Evolutionary conservation across 2,329 filamentous ascomycete genomes (phyloP).

Genomic region (Tolypocladium sp.): DNA sequence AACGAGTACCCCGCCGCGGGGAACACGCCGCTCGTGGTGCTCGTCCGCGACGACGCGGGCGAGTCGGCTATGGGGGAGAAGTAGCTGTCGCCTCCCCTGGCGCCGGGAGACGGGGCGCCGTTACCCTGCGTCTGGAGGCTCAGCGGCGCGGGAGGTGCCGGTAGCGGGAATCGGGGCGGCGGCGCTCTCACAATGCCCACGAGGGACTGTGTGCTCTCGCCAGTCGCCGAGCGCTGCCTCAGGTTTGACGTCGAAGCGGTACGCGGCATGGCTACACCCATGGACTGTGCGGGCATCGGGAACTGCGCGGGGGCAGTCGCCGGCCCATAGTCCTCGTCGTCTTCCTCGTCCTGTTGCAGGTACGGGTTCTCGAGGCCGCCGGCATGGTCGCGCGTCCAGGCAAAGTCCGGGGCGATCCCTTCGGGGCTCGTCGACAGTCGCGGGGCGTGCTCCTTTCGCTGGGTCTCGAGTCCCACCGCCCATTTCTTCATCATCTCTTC

Average conservation of each 20-base stretch:
- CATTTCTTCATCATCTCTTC: conserved; percentile 93
- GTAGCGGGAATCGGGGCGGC: conserved; percentile 64
- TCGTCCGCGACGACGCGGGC: conserved; percentile 66
- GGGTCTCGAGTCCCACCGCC: conserved; percentile 68
- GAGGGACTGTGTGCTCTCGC: conserved; percentile 55
- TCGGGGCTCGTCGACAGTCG: conserved; percentile 37
- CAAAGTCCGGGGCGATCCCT: conserved; percentile 61
- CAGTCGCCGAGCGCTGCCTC: conserved; percentile 66
- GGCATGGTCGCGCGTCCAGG: conserved; percentile 64
- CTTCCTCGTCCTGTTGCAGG: conserved; percentile 52
- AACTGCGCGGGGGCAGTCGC: conserved; percentile 26
- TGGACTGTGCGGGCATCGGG: conserved; percentile 17
- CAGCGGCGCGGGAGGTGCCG: conserved; percentile 46
- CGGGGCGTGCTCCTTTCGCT: conserved; percentile 55
- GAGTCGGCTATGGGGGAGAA: conserved; percentile 84
- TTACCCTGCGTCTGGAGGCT: conserved; percentile 55
- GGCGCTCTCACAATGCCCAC: conserved; percentile 49
- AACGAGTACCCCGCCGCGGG: conserved; percentile 50
- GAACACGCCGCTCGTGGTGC: conserved; percentile 68
- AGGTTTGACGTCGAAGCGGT: conserved; percentile 63
- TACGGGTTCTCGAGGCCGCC: conserved; percentile 75
- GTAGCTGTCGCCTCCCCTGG: conserved; percentile 69
- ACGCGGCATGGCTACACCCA: conserved; percentile 16
- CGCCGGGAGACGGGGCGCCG: conserved; percentile 48
- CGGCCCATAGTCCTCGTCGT: conserved; percentile 44